A percentile compares a stretch with the other conserved stretches of the same genome.
phyloP scores from a whole-genome alignment of 2,329 filamentous ascomycete species.

The Orbilia javanica region DNA sequence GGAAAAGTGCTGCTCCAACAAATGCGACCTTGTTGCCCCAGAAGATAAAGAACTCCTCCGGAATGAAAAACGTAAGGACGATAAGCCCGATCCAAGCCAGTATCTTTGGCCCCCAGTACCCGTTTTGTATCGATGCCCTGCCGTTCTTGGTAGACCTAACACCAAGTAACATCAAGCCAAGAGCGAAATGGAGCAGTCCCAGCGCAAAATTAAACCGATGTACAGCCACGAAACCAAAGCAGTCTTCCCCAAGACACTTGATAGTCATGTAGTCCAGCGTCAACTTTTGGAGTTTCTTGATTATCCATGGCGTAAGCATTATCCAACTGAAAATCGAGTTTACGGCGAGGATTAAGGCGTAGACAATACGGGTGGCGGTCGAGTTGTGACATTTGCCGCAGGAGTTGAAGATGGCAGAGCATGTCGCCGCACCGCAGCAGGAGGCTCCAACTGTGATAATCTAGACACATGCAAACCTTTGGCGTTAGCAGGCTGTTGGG shows the following conservation, averaged over 20 bases:
- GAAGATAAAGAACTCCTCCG: conserved; percentile 86
- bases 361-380: conserved; percentile 96
- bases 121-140: conserved; percentile 79
- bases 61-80: conserved; percentile 93
- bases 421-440: conserved; percentile 96
- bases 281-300: conserved; percentile 92
- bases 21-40: conserved; percentile 97
- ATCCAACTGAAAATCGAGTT: conserved; percentile 99
- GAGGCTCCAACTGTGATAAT: conserved; percentile 83
- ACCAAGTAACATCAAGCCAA: conserved; percentile 86
- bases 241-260: conserved; percentile 88
- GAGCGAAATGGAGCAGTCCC: conserved; percentile 89
- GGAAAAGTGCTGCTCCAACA: conserved; percentile 88
- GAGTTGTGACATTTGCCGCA: conserved; percentile 98
- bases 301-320: conserved; percentile 98
- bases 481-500: conserved; percentile 52
- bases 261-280: conserved; percentile 97
- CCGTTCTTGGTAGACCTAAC: conserved; percentile 88
- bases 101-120: conserved; percentile 98
- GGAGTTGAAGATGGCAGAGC: conserved; percentile 92
- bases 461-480: conserved; percentile 66
- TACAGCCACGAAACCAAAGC: conserved; percentile 94
- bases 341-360: conserved; percentile 91
- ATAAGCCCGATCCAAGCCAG: conserved; percentile 88
- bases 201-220: conserved; percentile 98